Evolutionary conservation across 192 early-diverging fungal species (phyloP).

Genomic region (Haplosporangium gracile): DNA sequence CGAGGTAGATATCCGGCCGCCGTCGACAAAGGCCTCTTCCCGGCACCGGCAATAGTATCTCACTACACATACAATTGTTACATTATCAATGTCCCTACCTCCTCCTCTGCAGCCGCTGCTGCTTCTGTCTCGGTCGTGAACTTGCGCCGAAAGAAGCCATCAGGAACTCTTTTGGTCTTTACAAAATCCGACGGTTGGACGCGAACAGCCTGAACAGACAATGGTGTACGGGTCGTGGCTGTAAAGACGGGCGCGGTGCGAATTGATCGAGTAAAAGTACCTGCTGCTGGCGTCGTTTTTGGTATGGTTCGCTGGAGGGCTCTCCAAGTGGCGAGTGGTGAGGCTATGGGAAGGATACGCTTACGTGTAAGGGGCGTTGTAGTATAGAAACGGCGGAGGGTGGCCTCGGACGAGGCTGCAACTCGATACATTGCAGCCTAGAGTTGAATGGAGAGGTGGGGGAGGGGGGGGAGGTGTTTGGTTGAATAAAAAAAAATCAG

Average conservation of each 20-base stretch:
- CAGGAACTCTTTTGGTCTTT: slow-evolving; percentile 12
- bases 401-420: slow-evolving; percentile 39
- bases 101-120: slow-evolving; percentile 16
- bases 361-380: background rate
- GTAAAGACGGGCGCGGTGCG: slow-evolving; percentile 2
- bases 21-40: too few species aligned
- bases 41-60: background rate
- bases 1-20: background rate
- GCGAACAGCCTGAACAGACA: background rate
- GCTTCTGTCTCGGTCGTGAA: slow-evolving; percentile 20
- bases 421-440: slow-evolving; percentile 45
- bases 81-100: background rate
- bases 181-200: background rate
- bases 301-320: background rate
- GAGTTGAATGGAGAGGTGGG: background rate
- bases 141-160: background rate
- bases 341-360: background rate
- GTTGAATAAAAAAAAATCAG: background rate
- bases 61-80: background rate
- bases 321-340: background rate
- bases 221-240: background rate
- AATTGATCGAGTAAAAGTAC: background rate
- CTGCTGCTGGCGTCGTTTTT: background rate
- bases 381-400: slow-evolving; percentile 20
- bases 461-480: background rate